Base-by-base conservation (phyloP, 768 basidiomycete genomes). In the Lactarius sp. region DNA sequence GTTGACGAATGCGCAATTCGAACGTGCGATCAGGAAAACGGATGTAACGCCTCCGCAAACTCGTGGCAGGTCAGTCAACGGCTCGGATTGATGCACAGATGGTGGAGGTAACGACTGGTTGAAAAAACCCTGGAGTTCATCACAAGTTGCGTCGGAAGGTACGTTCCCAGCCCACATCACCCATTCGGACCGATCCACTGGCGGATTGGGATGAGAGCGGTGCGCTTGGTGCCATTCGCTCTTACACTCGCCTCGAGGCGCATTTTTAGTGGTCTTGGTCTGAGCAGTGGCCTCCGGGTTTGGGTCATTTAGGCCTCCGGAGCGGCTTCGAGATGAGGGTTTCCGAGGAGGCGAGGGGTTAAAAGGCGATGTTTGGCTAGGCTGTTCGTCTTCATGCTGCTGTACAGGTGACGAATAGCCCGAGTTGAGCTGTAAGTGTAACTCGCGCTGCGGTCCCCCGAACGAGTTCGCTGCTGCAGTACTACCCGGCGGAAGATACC, bases 161-260 rank as follows among this genome's bases (percentile, higher is more conserved):
- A 97, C 88, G 71, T 98, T 98, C 10, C 95, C 95, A 13, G 86
- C 87, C 95, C 95, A 97, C 91, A 94, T 92, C 1, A 94, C 94
- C 91, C 90, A 95, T 62, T 92, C 91, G 7, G 91, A 92, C 14
- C 92, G 83, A 58, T 89, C 80, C 12, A 84, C 76, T 13, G 88
- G 87, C 0, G 86, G 82, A 61, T 84, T 87, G 2, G 88, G 88
- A 66, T 90, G 88, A 22, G 80, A 69, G 9, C 82, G 80, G 47
- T 86, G 84, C 31, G 76, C 70, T 4, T 6, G 53, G 36, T 42
- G 52, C 14, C 31, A 44, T 6, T 50, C 20, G n/a, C 5, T 18
- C 34, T 51, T 49, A 16, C 41, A 20, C n/a, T 56, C 37, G 56
- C 56, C 20, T 44, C 56, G 7, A 5, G 47, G 37, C 22, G 27